Evolutionary conservation across 495 filamentous ascomycete species (phyloP), one percentile per base, ranked within the genome.

Genomic region (Oleoguttula mirabilis): DNA sequence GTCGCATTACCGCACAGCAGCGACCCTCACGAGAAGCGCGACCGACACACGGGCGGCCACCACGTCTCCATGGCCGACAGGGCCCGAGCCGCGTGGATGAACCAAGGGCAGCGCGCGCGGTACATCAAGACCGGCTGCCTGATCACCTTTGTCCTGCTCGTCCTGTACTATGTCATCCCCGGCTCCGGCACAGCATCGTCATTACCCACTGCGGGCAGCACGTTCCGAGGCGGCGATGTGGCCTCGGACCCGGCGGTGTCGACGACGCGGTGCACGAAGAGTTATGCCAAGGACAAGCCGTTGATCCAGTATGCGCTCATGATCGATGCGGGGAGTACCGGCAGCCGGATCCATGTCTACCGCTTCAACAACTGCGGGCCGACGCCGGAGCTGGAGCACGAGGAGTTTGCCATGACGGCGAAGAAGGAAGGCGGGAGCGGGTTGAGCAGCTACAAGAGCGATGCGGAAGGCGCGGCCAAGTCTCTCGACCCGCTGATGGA

Each of bases 291-390:
- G 23, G 76, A 81, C 32, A 98, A 94, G 66, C 92, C 92, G 20
- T 69, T 98, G 50, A 79, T 95, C 46, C 90, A 98, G 56, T 96
- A 95, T 69, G 90, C 85, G 43, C 73, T 94, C 51, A 96, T 98
- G 90, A 85, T 98, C 56, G 90, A 98, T 68, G 90, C 90, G 27
- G 90, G 90, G 41, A 95, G 88, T 65, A 94, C 88, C 30, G 90
- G 90, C 44, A 96, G 90, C 46, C 83, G 90, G 41, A 94, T 98
- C 57, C 90, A 98, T 64, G 88, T 96, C 41, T 98, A 95, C 67
- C 79, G 80, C 46, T 98, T 98, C 75, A 98, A 95, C 68, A 98
- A 96, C 68, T 98, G 90, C 66, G 92, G 87, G 38, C 60, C 80
- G 25, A 87, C 88, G 16, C 90, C 90, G n/a, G 90, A 96, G 65